phyloP scores from a whole-genome alignment of 352 stramenopile genomes.

The Phytophthora cactorum region DNA sequence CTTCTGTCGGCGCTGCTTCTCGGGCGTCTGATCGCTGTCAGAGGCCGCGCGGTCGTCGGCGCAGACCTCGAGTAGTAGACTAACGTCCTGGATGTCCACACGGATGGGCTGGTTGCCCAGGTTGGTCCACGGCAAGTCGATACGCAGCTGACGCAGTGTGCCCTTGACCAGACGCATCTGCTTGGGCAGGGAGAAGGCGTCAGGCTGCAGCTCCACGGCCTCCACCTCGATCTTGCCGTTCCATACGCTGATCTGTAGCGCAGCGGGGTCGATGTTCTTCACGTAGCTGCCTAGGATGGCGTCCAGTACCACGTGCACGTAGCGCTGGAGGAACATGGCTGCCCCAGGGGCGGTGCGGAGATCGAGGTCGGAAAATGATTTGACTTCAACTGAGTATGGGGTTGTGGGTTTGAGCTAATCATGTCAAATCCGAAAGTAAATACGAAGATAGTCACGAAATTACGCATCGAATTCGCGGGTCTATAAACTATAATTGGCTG shows the following conservation, averaged over 20 bases:
- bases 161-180: conserved; percentile 77
- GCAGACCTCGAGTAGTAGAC: conserved; percentile 67
- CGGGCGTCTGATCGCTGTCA: conserved; percentile 13
- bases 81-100: conserved; percentile 82
- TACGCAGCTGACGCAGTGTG: conserved; percentile 75
- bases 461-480: not conserved
- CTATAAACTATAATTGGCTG: too few species aligned
- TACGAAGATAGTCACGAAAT: not conserved
- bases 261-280: conserved; percentile 88
- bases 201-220: conserved; percentile 77
- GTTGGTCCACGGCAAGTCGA: conserved; percentile 82
- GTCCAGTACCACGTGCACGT: conserved; percentile 85
- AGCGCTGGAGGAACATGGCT: conserved; percentile 82
- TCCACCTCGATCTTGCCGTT: conserved; percentile 88
- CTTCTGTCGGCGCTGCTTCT: conserved; percentile 42
- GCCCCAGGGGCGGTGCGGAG: not conserved
- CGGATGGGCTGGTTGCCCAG: conserved; percentile 74
- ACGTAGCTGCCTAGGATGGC: conserved; percentile 85
- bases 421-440: not conserved
- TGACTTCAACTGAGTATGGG: conserved; percentile 5
- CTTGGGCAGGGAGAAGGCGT: conserved; percentile 70
- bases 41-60: conserved; percentile 32
- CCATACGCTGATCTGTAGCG: conserved; percentile 87
- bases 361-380: not conserved
- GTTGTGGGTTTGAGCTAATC: not conserved